phyloP scores from a whole-genome alignment of 1,139 yeast genomes.

The Candida tropicalis region DNA sequence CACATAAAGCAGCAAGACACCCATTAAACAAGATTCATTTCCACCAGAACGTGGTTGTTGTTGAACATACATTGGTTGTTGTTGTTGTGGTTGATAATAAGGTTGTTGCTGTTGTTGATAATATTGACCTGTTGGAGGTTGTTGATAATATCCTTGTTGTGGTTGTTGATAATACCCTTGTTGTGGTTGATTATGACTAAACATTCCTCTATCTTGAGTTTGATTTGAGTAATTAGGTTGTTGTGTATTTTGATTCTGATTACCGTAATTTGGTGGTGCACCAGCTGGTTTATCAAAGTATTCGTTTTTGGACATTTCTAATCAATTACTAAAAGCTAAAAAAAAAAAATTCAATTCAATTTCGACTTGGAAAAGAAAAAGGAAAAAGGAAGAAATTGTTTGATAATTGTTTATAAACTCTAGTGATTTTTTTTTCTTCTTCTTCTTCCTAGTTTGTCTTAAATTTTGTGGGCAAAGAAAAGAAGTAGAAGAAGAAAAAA shows the following conservation, averaged over 20 bases:
- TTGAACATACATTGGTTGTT: conserved; percentile 68
- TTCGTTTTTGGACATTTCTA: conserved; percentile 23
- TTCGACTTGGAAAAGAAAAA: too few species aligned
- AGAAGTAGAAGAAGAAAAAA: too few species aligned
- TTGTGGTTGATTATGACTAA: conserved; percentile 22
- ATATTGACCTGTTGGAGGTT: conserved; percentile 22
- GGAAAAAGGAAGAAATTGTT: too few species aligned
- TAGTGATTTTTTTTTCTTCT: too few species aligned
- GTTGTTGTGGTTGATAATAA: conserved; percentile 32
- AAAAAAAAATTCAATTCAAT: too few species aligned
- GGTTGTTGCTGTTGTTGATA: conserved; percentile 33
- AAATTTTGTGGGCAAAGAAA: too few species aligned
- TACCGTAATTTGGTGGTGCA: conserved; percentile 44
- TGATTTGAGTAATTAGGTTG: conserved; percentile 36
- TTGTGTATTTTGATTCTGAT: conserved; percentile 8
- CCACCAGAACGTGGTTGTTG: conserved; percentile 43
- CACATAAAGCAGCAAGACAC: conserved; percentile 71
- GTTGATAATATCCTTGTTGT: conserved; percentile 16
- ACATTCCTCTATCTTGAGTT: conserved; percentile 36
- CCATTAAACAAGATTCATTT: conserved; percentile 59
- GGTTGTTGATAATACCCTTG: conserved; percentile 35
- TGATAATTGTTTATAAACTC: too few species aligned
- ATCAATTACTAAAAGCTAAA: too few species aligned
- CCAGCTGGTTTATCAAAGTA: conserved; percentile 46
- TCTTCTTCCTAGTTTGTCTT: too few species aligned